phyloP scores from a whole-genome alignment of 352 stramenopile species.

The Aphanomyces stellatus region DNA sequence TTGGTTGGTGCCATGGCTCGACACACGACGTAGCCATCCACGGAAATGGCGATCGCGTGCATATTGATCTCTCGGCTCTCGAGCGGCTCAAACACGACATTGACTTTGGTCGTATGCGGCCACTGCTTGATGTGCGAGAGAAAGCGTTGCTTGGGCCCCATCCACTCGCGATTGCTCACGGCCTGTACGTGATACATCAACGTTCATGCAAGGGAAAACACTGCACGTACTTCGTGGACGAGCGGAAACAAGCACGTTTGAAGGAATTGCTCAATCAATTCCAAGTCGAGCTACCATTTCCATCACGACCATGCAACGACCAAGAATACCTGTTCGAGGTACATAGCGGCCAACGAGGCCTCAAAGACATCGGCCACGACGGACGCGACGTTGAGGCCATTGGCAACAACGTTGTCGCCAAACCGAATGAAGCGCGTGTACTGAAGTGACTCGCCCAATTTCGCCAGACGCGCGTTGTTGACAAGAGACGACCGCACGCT shows the following conservation, averaged over 20 bases:
- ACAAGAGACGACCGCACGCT: conserved; percentile 71
- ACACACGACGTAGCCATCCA: conserved; percentile 54
- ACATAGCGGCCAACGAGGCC: conserved; percentile 63
- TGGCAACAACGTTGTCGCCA: conserved; percentile 48
- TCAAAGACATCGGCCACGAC: conserved; percentile 77
- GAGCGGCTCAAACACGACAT: conserved; percentile 23
- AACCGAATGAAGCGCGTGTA: conserved; percentile 71
- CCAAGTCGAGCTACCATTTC: conserved; percentile 29
- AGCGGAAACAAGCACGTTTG: conserved; percentile 52
- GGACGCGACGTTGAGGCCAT: conserved; percentile 58
- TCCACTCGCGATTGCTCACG: conserved; percentile 72
- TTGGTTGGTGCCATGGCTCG: conserved; percentile 59
- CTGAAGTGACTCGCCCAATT: conserved; percentile 42
- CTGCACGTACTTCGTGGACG: conserved; percentile 42
- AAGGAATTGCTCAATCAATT: conserved; percentile 53
- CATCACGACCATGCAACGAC: no score
- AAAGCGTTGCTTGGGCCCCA: conserved; percentile 68
- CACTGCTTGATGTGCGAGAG: conserved; percentile 52
- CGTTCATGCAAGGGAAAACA: neutral
- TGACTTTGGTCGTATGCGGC: conserved; percentile 22
- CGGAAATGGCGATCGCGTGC: conserved; percentile 56
- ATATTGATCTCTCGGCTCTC: conserved; percentile 21
- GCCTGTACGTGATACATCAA: conserved; percentile 22
- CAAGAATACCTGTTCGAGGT: conserved; percentile 66
- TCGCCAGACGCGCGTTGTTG: conserved; percentile 72